These are phyloP conservation scores for Sarocladium strictum DNA, from an alignment of 2,329 filamentous ascomycete species.

Conservation along the genomic window DNA sequence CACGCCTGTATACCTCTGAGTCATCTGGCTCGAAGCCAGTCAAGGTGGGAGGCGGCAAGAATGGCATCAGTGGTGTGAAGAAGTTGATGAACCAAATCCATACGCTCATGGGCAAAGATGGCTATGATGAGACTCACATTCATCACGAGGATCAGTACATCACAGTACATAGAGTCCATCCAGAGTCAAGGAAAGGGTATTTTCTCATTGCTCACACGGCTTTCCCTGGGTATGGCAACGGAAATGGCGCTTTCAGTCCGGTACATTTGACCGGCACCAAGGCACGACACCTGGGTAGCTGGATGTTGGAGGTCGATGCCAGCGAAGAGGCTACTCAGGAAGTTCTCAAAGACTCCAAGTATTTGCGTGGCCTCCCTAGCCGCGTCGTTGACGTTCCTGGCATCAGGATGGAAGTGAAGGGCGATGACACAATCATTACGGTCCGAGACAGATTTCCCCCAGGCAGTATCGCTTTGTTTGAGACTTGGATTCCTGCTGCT, in stretches of 20 bases:
- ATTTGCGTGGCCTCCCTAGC: conserved; percentile 78
- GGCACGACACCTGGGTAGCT: conserved; percentile 80
- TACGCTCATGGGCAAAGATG: conserved; percentile 89
- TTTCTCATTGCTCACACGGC: conserved; percentile 96
- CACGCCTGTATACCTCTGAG: conserved; percentile 70
- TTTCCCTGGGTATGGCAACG: conserved; percentile 83
- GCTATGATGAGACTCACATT: conserved; percentile 91
- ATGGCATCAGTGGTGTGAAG: conserved; percentile 85
- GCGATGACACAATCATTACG: conserved; percentile 70
- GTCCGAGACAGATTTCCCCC: conserved; percentile 82
- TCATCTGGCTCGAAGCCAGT: conserved; percentile 58
- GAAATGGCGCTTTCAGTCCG: conserved; percentile 72
- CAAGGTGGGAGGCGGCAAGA: conserved; percentile 62
- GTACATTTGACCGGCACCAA: conserved; percentile 79
- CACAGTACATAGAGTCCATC: conserved; percentile 92
- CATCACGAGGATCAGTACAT: conserved; percentile 96
- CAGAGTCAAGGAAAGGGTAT: conserved; percentile 84
- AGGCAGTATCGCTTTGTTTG: conserved; percentile 89
- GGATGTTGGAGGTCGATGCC: conserved; percentile 86
- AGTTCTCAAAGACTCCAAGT: conserved; percentile 61
- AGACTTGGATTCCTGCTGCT: conserved; percentile 88
- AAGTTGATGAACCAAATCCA: conserved; percentile 93
- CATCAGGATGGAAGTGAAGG: conserved; percentile 65
- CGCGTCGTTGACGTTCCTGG: conserved; percentile 69
- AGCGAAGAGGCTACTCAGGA: conserved; percentile 61